phyloP scores from a whole-genome alignment of 2,329 filamentous ascomycete genomes.

The Lecanicillium sp. region DNA sequence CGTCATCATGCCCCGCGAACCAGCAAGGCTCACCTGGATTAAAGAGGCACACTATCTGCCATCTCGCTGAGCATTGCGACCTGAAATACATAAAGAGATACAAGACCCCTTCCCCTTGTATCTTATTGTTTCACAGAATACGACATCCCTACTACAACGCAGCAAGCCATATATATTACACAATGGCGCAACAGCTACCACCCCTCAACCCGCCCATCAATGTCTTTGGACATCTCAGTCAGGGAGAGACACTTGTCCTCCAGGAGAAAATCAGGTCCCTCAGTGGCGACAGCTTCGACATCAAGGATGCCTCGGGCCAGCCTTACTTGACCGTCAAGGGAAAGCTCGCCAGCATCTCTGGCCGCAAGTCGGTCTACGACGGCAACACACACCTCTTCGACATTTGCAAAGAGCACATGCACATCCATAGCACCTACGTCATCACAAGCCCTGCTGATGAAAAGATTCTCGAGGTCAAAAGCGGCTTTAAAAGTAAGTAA shows the following conservation, averaged over 20 bases:
- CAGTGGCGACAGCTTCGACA: conserved; percentile 55
- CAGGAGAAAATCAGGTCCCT: conserved; percentile 55
- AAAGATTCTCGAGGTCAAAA: conserved; percentile 48
- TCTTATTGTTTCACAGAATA: too few species aligned
- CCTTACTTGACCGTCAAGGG: conserved; percentile 49
- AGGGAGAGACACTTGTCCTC: conserved; percentile 41
- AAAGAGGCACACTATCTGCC: too few species aligned
- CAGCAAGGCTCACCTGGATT: too few species aligned
- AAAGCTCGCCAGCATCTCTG: conserved; percentile 41
- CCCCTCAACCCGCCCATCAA: too few species aligned
- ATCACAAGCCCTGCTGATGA: conserved; percentile 35
- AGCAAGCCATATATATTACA: too few species aligned
- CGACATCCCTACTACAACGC: too few species aligned
- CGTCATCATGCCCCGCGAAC: too few species aligned
- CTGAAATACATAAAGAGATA: too few species aligned
- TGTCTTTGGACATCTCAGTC: too few species aligned
- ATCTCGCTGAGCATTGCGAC: too few species aligned
- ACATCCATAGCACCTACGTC: conserved; percentile 43
- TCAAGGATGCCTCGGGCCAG: conserved; percentile 45
- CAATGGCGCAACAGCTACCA: too few species aligned
- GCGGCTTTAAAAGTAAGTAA: conserved; percentile 40
- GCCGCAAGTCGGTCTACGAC: conserved; percentile 48
- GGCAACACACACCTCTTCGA: conserved; percentile 47
- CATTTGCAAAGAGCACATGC: conserved; percentile 43
- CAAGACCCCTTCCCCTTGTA: too few species aligned